Base-by-base conservation (phyloP, 805 yeast species). In the Candida silvicultrix region DNA sequence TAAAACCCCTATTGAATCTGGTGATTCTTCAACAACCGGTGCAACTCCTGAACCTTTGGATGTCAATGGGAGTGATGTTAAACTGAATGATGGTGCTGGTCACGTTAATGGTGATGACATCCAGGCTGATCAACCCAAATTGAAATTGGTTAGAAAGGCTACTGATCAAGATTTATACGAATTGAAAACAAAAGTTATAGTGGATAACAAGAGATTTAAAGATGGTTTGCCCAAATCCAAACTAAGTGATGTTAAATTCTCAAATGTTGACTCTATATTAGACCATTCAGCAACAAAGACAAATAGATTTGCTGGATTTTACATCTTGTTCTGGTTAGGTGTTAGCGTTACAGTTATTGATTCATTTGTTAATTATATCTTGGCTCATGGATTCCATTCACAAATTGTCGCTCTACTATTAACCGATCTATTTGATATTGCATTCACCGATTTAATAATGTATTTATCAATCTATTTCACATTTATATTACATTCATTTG, bases 301-400 rank as follows among this genome's bases (percentile, higher is more conserved):
- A 10, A 53, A 64, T 12, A 57, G 55, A 45, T 89, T 87, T 61
- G 80, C 77, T 54, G 98, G 98, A 2, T 75, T 94, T 49, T 92
- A 81, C 62, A 83, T 88, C 5, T 74, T 89, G 42, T 79, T 81
- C 50, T 88, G 96, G 96, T 66, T 86, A 45, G 76, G 78, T 5
- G 74, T 56, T 29, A 57, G 52, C 5, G 51, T 56, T 23, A 38
- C 52, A 14, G 74, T 80, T 47, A 55, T 80, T 28, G 78, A 80
- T 47, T 74, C 75, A 19, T 56, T 81, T 9, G 67, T 81, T 16
- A 74, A 79, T 47, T 78, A 83, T 52, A 76, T 76, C 55, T 50
- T 74, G 12, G 60, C 62, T 25, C 60, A 73, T 22, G 78, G 81
- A 10, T 60, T 72, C 42, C 69, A 77, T 23, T 75, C 81, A 25